Base-by-base conservation (phyloP, 352 stramenopile species). In the Phytopythium sindhum region DNA sequence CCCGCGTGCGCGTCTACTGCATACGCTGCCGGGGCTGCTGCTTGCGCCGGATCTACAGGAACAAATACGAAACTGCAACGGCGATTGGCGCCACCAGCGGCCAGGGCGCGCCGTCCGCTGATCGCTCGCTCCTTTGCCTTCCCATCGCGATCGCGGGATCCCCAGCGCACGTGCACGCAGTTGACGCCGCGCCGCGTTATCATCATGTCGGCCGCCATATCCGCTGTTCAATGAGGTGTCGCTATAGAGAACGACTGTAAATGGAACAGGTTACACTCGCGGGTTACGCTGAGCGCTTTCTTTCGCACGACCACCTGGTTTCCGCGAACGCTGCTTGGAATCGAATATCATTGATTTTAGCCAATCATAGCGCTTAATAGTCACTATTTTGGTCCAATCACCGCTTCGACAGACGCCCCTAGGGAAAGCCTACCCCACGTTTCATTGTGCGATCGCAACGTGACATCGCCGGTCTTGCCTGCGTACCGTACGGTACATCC, bases 1-100 rank as follows among this genome's bases (percentile, higher is more conserved):
- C 31, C n/a, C n/a, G n/a, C n/a, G n/a, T n/a, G n/a, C n/a, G n/a
- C n/a, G n/a, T n/a, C n/a, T n/a, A n/a, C n/a, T n/a, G n/a, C n/a
- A n/a, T n/a, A n/a, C n/a, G n/a, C n/a, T n/a, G n/a, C n/a, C n/a
- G n/a, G n/a, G n/a, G n/a, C n/a, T n/a, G n/a, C n/a, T n/a, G n/a
- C n/a, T n/a, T n/a, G 52, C 26, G 52, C 61, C 61, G 59, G 52
- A 39, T 51, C 24, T 42, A 31, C 48, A 33, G 28, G 50, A 65
- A 51, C 47, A 54, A 45, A 28, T 37, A 47, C 44, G 44, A 29
- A 44, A 37, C 31, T 4, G 31, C 31, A 37, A 9, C 31, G 31
- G 9, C 9, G 31, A 37, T 37, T 4, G 26, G 28, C 61, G 14
- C 29, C 47, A 31, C 23, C 52, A 55, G 42, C 26, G 28, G 23